Evolutionary conservation across 1,284 basidiomycete species (phyloP), one percentile per base, ranked within the genome.

Genomic region (Pisolithus thermaeus): DNA sequence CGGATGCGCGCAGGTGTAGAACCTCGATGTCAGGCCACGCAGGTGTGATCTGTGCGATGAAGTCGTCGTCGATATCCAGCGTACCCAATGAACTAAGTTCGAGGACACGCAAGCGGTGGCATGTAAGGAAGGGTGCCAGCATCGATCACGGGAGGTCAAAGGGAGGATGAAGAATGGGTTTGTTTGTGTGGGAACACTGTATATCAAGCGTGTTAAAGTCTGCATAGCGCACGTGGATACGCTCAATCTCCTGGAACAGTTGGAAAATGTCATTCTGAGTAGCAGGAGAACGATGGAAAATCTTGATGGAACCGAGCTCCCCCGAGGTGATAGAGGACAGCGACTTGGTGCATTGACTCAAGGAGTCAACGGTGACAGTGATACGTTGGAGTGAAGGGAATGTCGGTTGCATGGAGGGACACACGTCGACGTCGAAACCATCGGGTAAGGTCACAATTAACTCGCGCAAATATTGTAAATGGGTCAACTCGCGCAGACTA

Each of bases 11-110:
- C 46, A 66, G 57, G 40, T 58, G 55, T 3, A 65, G 50, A n/a
- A 62, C 64, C 20, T 58, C 62, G 16, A 65, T 50, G 1, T 42
- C 32, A 7, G 59, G 55, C 67, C 64, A 65, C 1, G 64, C 66
- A 8, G 42, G 43, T 12, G 59, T 65, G 0, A 62, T 66, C 14
- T 59, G 52, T 12, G 49, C 54, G 39, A 65, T 37, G 47, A 65
- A 69, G 3, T 35, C 51, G 12, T 65, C 64, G 32, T 65, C 55
- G 23, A 69, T 53, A 32, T 63, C 56, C 12, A 69, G 56, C 41
- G 57, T 57, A 16, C 64, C 64, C 0, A 68, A 55, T 28, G 66
- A 63, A 14, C 60, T 50, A 14, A 66, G 56, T 23, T 56, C 52
- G n/a, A 65, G 57, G 16, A 40, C 46, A 40, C 60, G 58, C 7